These are phyloP conservation scores for Cryomyces minteri DNA, from an alignment of 495 filamentous ascomycete genomes.

Conservation along the genomic window DNA sequence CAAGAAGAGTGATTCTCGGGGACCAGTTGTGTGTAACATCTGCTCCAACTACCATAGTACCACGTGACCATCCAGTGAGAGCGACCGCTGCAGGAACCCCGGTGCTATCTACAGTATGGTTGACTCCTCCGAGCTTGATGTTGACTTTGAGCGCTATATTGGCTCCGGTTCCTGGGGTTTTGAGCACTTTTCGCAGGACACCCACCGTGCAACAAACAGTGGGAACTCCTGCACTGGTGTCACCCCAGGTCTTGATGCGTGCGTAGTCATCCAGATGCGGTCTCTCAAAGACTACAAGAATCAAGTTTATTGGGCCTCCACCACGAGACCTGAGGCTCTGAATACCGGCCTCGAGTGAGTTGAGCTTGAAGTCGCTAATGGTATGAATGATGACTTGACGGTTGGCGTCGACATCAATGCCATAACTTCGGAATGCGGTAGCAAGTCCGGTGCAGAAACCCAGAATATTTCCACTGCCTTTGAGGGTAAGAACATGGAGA, in stretches of 20 bases:
- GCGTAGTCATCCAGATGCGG: constrained; percentile 28
- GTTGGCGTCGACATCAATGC: too few relatives aligned
- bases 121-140: constrained; percentile 64
- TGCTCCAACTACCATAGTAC: constrained; percentile 71
- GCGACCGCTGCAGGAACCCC: background rate
- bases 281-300: background rate
- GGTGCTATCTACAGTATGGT: constrained; percentile 37
- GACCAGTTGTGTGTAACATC: constrained; percentile 56
- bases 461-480: too few relatives aligned
- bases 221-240: constrained; percentile 42
- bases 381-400: too few relatives aligned
- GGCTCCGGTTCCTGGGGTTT: constrained; percentile 23
- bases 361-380: too few relatives aligned
- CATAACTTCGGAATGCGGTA: too few relatives aligned
- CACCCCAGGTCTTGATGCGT: constrained; percentile 46
- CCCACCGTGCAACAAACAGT: constrained; percentile 15
- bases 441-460: too few relatives aligned
- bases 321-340: too few relatives aligned
- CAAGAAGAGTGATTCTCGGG: constrained; percentile 40
- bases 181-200: constrained; percentile 36
- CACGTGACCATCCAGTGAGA: constrained; percentile 2
- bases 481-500: too few relatives aligned
- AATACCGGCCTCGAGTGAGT: too few relatives aligned
- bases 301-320: too few relatives aligned
- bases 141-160: constrained; percentile 76